These are phyloP conservation scores for Camillea tinctor DNA, from an alignment of 2,329 filamentous ascomycete genomes.

Conservation along the genomic window DNA sequence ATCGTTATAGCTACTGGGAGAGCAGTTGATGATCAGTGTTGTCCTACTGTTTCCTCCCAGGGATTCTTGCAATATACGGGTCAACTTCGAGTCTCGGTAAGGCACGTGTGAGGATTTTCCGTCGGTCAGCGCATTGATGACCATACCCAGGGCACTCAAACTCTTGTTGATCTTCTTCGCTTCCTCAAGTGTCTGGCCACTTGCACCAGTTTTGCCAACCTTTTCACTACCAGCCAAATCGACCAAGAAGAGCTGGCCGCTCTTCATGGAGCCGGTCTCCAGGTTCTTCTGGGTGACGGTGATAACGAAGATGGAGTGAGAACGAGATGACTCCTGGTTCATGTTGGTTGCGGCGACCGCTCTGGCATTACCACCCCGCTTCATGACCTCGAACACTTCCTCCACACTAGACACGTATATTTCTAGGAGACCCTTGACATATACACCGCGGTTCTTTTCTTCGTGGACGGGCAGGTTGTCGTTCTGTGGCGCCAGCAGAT, in stretches of 20 bases:
- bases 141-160: slow-evolving; percentile 96
- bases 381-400: slow-evolving; percentile 96
- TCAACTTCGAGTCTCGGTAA: slow-evolving; percentile 97
- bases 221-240: slow-evolving; percentile 98
- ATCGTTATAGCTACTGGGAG: slow-evolving; percentile 98
- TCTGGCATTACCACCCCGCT: slow-evolving; percentile 82
- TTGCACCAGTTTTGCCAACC: slow-evolving; percentile 96
- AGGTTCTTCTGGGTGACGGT: slow-evolving; percentile 98
- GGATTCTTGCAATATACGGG: slow-evolving; percentile 93
- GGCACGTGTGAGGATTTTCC: slow-evolving; percentile 95
- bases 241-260: slow-evolving; percentile 93
- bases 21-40: slow-evolving; percentile 98
- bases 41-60: slow-evolving; percentile 96
- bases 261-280: slow-evolving; percentile 93
- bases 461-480: slow-evolving; percentile 98
- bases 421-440: slow-evolving; percentile 92
- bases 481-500: slow-evolving; percentile 87
- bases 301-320: slow-evolving; percentile 96
- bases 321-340: slow-evolving; percentile 98
- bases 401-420: slow-evolving; percentile 94
- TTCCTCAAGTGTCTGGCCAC: slow-evolving; percentile 94
- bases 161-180: slow-evolving; percentile 99
- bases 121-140: slow-evolving; percentile 96
- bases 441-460: slow-evolving; percentile 92
- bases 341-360: slow-evolving; percentile 97